Conservation (phyloP, 2,329 filamentous ascomycete species). For the Aspergillus aculeatinus region DNA sequence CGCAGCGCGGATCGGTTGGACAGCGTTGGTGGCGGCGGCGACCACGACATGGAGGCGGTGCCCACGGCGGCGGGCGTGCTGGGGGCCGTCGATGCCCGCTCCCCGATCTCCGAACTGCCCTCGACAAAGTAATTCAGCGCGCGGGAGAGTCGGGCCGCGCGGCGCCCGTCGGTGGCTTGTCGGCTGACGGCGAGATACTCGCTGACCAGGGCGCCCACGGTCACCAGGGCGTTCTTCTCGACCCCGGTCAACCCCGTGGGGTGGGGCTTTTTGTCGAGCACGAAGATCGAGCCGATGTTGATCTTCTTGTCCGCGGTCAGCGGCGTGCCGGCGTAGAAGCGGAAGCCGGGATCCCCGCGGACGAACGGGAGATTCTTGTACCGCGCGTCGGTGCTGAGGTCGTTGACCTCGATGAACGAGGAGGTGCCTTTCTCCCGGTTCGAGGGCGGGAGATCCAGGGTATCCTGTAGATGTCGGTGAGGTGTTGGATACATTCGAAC, state of each 20-base stretch:
- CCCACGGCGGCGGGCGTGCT: not conserved
- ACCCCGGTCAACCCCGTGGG: not conserved
- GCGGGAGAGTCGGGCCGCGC: slow-evolving; percentile 56
- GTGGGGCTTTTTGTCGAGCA: slow-evolving; percentile 54
- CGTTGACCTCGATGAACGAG: slow-evolving; percentile 34
- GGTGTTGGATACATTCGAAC: not conserved
- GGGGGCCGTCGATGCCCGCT: not conserved
- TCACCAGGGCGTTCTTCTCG: slow-evolving; percentile 50
- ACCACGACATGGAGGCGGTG: not conserved
- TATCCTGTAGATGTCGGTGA: not conserved
- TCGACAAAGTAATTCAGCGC: slow-evolving; percentile 55
- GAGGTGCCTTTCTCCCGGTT: slow-evolving; percentile 3
- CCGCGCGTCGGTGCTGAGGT: slow-evolving; percentile 37
- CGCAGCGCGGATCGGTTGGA: not conserved
- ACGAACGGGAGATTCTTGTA: slow-evolving; percentile 39
- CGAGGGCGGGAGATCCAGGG: not conserved
- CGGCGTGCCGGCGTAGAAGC: slow-evolving; percentile 60
- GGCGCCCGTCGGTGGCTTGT: slow-evolving; percentile 52
- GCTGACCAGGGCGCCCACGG: slow-evolving; percentile 57
- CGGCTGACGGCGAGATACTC: slow-evolving; percentile 58
- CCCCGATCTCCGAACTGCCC: slow-evolving; percentile 36
- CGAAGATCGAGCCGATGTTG: slow-evolving; percentile 59
- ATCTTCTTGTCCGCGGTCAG: slow-evolving; percentile 57
- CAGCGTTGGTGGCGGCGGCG: not conserved
- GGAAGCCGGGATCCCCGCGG: slow-evolving; percentile 29